phyloP scores from a whole-genome alignment of 176 grass and related monocot genomes.

The Eragrostis nindensis region DNA sequence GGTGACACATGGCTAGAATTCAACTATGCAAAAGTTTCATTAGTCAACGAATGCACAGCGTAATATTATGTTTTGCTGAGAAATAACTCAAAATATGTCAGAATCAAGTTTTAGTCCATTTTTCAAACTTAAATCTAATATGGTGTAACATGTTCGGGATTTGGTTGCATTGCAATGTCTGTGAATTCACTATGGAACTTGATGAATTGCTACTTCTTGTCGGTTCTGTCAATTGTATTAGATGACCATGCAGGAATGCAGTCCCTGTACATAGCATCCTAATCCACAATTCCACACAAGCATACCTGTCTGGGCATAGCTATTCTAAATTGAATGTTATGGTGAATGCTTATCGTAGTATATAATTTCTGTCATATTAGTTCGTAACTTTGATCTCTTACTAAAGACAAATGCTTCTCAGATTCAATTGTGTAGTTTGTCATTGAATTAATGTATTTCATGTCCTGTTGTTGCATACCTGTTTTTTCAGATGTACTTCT shows the following conservation, averaged over 20 bases:
- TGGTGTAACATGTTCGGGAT: not conserved
- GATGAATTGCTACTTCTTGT: not conserved
- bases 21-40: not conserved
- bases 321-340: not conserved
- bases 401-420: not conserved
- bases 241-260: not conserved
- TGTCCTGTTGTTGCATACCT: not conserved
- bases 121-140: not conserved
- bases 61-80: not conserved
- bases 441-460: conserved; percentile 6
- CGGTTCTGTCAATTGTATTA: not conserved
- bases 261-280: not conserved
- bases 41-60: not conserved
- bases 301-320: not conserved
- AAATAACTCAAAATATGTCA: conserved; percentile 22
- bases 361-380: not conserved
- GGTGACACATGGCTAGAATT: not conserved
- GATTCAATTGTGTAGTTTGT: not conserved
- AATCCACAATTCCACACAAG: not conserved
- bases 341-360: not conserved
- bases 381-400: not conserved
- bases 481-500: not conserved
- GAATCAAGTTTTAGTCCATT: not conserved
- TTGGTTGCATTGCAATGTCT: not conserved
- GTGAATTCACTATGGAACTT: not conserved